Base-by-base conservation (phyloP, 768 basidiomycete genomes). In the Mycena polygramma region DNA sequence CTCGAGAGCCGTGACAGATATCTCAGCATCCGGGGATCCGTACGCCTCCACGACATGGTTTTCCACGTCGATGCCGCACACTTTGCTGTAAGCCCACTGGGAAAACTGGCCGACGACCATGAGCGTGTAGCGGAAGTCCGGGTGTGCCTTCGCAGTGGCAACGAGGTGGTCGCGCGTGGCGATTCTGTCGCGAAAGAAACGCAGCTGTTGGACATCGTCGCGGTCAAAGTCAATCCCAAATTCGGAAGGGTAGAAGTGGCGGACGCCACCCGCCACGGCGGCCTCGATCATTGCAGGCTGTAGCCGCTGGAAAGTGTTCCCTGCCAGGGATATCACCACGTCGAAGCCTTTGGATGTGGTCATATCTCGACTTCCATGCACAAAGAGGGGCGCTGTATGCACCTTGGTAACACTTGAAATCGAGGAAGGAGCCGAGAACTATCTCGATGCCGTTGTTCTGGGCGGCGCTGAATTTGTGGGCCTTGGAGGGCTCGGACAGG, bases 261-360 rank as follows among this genome's bases (percentile, higher is more conserved):
- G 58, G 8, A 48, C 66, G 46, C 66, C 66, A 5, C 66, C 66
- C 9, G 66, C 66, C 5, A 67, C 22, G 41, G 66, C 66, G 39
- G 66, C 66, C 5, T 67, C 66, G 17, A 67, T 67, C 66, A 67
- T 67, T 2, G 55, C 66, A 30, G 66, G 58, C 52, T 67, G 66
- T 0, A 67, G 48, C 2, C 53, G 48, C 58, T 30, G 22, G 7
- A 35, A 4, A 3, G 66, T 24, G 66, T 54, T 67, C 7, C 66
- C 66, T 10, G 43, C 39, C 2, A 67, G 58, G 1, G 58, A 53
- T 15, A 67, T 20, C 8, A 67, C 66, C 7, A 55, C 53, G 45
- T 67, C 66, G 17, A 67, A 67, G 14, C 66, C 66, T 67, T 52
- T n/a, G 51, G 22, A 35, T 13, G 57, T n/a, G 57, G 35, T 57